phyloP scores from a whole-genome alignment of 768 basidiomycete genomes.

The Neoboletus brunneissimus region DNA sequence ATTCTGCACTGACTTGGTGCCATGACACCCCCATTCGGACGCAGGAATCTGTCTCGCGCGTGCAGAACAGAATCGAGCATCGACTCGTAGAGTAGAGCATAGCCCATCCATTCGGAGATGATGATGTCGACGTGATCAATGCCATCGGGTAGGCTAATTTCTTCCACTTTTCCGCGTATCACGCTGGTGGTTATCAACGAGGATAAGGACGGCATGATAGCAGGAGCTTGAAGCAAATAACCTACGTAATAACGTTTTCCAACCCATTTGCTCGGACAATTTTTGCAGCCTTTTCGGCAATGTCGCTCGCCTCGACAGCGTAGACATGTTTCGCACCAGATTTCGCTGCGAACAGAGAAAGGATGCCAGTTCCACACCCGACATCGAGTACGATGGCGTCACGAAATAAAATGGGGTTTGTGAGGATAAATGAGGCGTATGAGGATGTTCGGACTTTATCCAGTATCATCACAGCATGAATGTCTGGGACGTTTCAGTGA shows the following conservation, averaged over 20 bases:
- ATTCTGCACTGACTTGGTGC: slow-evolving; percentile 88
- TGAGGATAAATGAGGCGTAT: slow-evolving; percentile 88
- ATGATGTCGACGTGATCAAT: slow-evolving; percentile 87
- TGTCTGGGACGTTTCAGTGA: slow-evolving; percentile 48
- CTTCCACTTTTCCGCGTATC: slow-evolving; percentile 87
- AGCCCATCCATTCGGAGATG: slow-evolving; percentile 98
- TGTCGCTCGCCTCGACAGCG: slow-evolving; percentile 86
- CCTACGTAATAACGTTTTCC: slow-evolving; percentile 65
- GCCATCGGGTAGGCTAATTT: slow-evolving; percentile 71
- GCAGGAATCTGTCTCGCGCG: slow-evolving; percentile 85
- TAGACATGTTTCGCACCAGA: slow-evolving; percentile 89
- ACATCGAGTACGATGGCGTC: slow-evolving; percentile 91
- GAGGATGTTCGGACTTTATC: slow-evolving; percentile 92
- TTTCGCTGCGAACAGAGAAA: slow-evolving; percentile 85
- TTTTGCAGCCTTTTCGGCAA: slow-evolving; percentile 71
- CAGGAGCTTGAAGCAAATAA: slow-evolving; percentile 8
- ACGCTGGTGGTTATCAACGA: slow-evolving; percentile 46
- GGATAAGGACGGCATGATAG: slow-evolving; percentile 2
- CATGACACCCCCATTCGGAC: slow-evolving; percentile 70
- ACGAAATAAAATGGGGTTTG: slow-evolving; percentile 75
- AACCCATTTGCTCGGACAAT: slow-evolving; percentile 77
- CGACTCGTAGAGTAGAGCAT: slow-evolving; percentile 87
- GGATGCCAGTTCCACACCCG: slow-evolving; percentile 92
- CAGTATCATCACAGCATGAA: slow-evolving; percentile 95
- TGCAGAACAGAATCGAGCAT: slow-evolving; percentile 95